These are phyloP conservation scores for Meira nashicola DNA, from an alignment of 1,284 basidiomycete species.

Conservation along the genomic window DNA sequence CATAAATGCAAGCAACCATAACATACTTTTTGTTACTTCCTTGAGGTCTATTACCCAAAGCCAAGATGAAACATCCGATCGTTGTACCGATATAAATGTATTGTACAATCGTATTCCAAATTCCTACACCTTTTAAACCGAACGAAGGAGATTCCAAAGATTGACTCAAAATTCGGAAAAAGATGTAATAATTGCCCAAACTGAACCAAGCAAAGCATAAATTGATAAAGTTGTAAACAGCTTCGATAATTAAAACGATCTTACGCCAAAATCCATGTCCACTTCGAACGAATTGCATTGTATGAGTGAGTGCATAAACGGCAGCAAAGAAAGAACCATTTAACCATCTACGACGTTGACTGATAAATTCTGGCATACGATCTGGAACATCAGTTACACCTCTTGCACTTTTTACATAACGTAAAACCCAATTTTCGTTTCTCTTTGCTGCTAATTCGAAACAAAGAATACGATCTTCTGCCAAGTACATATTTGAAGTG, in stretches of 20 bases:
- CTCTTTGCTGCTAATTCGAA: slow-evolving; percentile 93
- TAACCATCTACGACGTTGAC: slow-evolving; percentile 82
- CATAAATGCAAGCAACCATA: slow-evolving; percentile 70
- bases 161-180: slow-evolving; percentile 88
- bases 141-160: slow-evolving; percentile 76
- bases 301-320: slow-evolving; percentile 60
- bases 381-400: slow-evolving; percentile 95
- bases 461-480: slow-evolving; percentile 77
- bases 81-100: slow-evolving; percentile 80
- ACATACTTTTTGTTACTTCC: slow-evolving; percentile 85
- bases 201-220: slow-evolving; percentile 87
- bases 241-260: slow-evolving; percentile 69
- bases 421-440: slow-evolving; percentile 84
- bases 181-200: slow-evolving; percentile 85
- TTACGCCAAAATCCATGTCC: slow-evolving; percentile 79
- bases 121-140: slow-evolving; percentile 65
- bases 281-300: slow-evolving; percentile 74
- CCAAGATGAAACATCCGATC: slow-evolving; percentile 83
- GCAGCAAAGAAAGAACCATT: slow-evolving; percentile 89
- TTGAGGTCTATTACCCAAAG: slow-evolving; percentile 92
- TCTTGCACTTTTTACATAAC: slow-evolving; percentile 90
- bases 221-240: slow-evolving; percentile 81
- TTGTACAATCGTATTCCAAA: slow-evolving; percentile 74
- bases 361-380: slow-evolving; percentile 86
- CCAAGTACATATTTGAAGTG: slow-evolving; percentile 63